A percentile compares a stretch with the other conserved stretches of the same genome.
Evolutionary conservation across 2,329 filamentous ascomycete species (phyloP).

Genomic region (Fusarium euwallaceae): DNA sequence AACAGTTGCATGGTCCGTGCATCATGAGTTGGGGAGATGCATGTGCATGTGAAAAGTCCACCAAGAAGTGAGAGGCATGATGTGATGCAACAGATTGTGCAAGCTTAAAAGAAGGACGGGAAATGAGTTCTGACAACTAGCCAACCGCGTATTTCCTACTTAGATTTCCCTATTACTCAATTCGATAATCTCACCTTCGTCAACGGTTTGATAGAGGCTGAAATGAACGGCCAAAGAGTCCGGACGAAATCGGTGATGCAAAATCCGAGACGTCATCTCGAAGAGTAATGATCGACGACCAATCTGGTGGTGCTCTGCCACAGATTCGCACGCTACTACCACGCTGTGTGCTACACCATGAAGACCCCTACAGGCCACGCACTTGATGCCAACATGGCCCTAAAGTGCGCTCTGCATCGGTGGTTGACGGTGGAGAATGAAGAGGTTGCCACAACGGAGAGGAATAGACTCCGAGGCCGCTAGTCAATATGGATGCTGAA

Average conservation of each 20-base stretch:
- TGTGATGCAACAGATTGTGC: constrained; percentile 15
- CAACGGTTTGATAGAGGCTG: not conserved
- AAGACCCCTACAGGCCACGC: not conserved
- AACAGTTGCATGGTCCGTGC: constrained; percentile 10
- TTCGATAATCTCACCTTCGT: not conserved
- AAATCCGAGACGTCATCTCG: constrained; percentile 1
- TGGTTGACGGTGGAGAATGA: constrained; percentile 19
- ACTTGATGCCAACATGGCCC: constrained; percentile 16
- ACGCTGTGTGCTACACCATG: constrained; percentile 5
- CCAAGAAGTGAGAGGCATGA: constrained; percentile 12
- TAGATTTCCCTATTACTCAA: not conserved
- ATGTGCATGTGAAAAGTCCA: constrained; percentile 3
- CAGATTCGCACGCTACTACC: constrained; percentile 20
- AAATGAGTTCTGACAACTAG: constrained; percentile 28
- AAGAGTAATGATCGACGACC: constrained; percentile 20
- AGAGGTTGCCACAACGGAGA: constrained; percentile 4
- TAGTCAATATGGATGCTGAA: not conserved
- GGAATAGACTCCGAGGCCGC: not conserved
- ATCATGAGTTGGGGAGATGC: constrained; percentile 8
- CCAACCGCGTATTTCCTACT: not conserved
- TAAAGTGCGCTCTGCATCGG: constrained; percentile 12
- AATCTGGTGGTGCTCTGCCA: constrained; percentile 1
- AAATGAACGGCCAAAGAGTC: not conserved
- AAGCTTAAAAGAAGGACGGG: constrained; percentile 11
- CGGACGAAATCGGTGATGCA: constrained; percentile 5